Percentiles rank a stretch among this genome's conserved stretches.
Conservation (phyloP, 371 early-diverging fungal species). For the Choanephora cucurbitarum region DNA sequence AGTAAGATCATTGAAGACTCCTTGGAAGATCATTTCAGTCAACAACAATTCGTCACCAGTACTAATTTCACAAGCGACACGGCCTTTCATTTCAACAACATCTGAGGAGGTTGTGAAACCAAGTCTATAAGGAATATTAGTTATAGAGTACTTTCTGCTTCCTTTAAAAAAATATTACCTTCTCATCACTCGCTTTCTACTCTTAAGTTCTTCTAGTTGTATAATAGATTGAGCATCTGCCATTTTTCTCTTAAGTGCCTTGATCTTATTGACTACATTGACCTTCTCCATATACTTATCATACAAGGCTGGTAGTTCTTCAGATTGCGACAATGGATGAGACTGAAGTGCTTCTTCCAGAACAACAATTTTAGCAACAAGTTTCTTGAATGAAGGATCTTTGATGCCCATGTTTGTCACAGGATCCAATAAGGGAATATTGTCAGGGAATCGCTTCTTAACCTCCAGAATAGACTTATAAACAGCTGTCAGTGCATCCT, state of each 20-base stretch:
- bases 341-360: constrained; percentile 66
- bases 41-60: constrained; percentile 97
- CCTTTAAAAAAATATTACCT: constrained; percentile 27
- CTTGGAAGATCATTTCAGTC: constrained; percentile 99
- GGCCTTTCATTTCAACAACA: constrained; percentile 95
- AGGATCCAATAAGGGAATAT: constrained; percentile 86
- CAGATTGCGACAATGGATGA: constrained; percentile 59
- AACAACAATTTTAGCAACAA: constrained; percentile 72
- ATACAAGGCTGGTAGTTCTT: constrained; percentile 63
- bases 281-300: constrained; percentile 70
- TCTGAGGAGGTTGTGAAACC: constrained; percentile 82
- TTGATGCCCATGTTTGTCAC: constrained; percentile 88
- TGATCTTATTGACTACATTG: constrained; percentile 55
- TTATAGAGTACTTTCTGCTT: background rate
- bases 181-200: constrained; percentile 88
- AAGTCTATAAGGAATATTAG: constrained; percentile 49
- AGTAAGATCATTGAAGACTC: constrained; percentile 93
- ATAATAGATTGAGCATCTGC: constrained; percentile 79
- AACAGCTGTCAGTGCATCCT: constrained; percentile 63
- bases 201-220: constrained; percentile 92
- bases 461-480: constrained; percentile 75
- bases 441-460: constrained; percentile 70
- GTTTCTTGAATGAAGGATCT: constrained; percentile 76
- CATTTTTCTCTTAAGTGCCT: constrained; percentile 69
- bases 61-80: constrained; percentile 99